These are phyloP conservation scores for Xylariaceae sp. DNA, from an alignment of 2,329 filamentous ascomycete species.

Conservation along the genomic window DNA sequence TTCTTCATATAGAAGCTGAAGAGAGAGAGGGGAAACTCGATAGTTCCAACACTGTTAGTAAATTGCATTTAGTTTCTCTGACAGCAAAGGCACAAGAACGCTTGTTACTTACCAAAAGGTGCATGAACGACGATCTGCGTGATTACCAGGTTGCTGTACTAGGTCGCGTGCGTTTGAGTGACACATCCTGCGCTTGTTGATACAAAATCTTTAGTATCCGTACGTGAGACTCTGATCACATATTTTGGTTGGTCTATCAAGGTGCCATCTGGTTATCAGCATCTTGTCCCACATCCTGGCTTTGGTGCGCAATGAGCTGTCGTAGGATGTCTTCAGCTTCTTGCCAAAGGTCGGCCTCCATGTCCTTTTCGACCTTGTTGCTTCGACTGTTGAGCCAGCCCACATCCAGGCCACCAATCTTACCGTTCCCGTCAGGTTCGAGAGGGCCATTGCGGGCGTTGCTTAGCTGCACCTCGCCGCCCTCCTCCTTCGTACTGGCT, in stretches of 20 bases:
- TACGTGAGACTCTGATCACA: not conserved
- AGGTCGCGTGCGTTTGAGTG: too few species aligned
- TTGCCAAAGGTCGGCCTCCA: conserved; percentile 80
- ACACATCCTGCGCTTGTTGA: too few species aligned
- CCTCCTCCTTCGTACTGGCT: conserved; percentile 30
- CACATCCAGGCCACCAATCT: conserved; percentile 73
- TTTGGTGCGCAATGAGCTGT: conserved; percentile 24
- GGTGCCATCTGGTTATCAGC: not conserved
- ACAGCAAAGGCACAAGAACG: too few species aligned
- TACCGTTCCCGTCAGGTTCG: conserved; percentile 61
- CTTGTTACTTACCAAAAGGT: too few species aligned
- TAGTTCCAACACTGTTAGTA: too few species aligned
- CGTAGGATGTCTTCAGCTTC: conserved; percentile 34
- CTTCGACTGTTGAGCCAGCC: conserved; percentile 89
- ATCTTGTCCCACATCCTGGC: not conserved
- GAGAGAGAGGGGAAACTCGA: too few species aligned
- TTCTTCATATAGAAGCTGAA: too few species aligned
- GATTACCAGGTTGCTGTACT: too few species aligned
- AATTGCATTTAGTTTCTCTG: too few species aligned
- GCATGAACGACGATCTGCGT: too few species aligned
- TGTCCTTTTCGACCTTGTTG: conserved; percentile 79
- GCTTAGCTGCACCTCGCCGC: conserved; percentile 32
- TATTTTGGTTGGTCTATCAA: not conserved
- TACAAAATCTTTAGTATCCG: not conserved
- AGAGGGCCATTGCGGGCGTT: conserved; percentile 46